These are phyloP conservation scores for Termitomyces sp. DNA, from an alignment of 768 basidiomycete species.

Conservation along the genomic window DNA sequence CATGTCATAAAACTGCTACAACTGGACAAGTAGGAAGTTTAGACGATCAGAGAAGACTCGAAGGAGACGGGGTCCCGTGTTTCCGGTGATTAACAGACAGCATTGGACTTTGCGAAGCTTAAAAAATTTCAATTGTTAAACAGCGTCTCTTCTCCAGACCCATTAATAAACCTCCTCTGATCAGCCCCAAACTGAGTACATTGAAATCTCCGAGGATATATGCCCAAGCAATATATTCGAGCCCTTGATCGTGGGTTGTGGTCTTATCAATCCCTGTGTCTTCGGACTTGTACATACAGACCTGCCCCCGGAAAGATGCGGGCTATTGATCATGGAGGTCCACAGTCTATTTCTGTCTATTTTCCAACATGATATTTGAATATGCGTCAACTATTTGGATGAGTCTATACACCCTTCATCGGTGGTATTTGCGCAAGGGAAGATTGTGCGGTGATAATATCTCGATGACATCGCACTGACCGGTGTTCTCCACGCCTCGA, in stretches of 20 bases:
- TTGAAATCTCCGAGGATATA: too few relatives aligned
- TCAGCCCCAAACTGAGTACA: neutral
- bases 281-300: neutral
- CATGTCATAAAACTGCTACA: neutral
- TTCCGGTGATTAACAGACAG: too few relatives aligned
- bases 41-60: too few relatives aligned
- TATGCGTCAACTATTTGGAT: neutral
- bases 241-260: too few relatives aligned
- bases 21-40: neutral
- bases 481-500: neutral
- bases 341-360: neutral
- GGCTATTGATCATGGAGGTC: neutral
- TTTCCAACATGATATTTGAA: neutral
- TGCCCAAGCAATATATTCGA: neutral
- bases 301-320: slow-evolving; percentile 6
- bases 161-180: neutral
- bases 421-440: neutral
- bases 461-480: neutral
- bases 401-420: too few relatives aligned
- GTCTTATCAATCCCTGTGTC: neutral
- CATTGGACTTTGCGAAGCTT: too few relatives aligned
- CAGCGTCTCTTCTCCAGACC: neutral
- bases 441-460: neutral
- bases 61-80: too few relatives aligned
- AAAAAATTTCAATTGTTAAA: too few relatives aligned